Evolutionary conservation across 139 green algal species (phyloP), one percentile per base, ranked within the genome.

Genomic region (Volvox africanus): DNA sequence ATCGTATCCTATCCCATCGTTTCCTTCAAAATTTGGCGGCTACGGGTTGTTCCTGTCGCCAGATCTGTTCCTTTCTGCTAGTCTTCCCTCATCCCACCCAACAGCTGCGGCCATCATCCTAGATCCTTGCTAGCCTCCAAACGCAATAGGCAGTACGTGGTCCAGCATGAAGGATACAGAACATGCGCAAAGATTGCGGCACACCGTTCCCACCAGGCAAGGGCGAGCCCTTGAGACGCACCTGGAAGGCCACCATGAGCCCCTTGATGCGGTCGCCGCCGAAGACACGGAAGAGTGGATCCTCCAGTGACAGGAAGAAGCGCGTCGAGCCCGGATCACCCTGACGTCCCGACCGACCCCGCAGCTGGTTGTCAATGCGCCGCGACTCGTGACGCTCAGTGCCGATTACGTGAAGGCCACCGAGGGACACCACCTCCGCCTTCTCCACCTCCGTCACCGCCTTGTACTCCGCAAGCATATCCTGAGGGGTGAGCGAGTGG

Each of bases 311-410:
- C 28, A 99, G 95, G 95, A 99, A 99, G 94, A 98, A 99, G 62
- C 90, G 94, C 0, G 98, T 99, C 88, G 92, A 97, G 69, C 98
- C 98, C 18, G 96, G 96, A 93, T 99, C 98, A 13, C 98, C 98
- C 93, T 89, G 93, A 91, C 97, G 89, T 16, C 97, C 97, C 50
- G 92, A 95, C 33, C 97, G 94, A 0, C 97, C 97, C 35, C 96
- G 94, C 83, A 99, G 94, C 97, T 99, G 98, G 95, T 99, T 99
- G 95, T 99, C 98, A 90, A 99, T 98, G 80, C 98, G 97, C 11
- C 98, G 93, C 0, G 94, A 97, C 94, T 99, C 98, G 91, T 99
- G 98, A 13, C 98, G 93, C 93, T 99, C 98, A 30, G 98, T 99
- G 83, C 98, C 98, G 33, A 99, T 93, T 21, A 99, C 98, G 92